Base-by-base conservation (phyloP, 768 basidiomycete genomes). In the Psilocybe sp. region DNA sequence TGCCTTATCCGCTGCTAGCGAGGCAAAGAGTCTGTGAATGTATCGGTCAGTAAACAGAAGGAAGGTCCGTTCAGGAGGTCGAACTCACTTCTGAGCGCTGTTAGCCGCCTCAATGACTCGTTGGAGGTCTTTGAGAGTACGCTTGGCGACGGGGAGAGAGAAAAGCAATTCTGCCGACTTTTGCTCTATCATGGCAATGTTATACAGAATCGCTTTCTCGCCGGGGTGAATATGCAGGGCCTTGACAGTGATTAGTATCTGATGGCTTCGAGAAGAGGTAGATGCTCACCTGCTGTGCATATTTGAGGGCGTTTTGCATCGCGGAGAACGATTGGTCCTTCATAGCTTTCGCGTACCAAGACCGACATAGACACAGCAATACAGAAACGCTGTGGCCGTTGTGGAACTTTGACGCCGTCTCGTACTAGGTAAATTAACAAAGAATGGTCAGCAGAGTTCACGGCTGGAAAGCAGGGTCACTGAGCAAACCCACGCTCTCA, bases 171-270 rank as follows among this genome's bases (percentile, higher is more conserved):
- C 96, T 0, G 92, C 90, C 0, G 90, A 86, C 68, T 98, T 98
- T 65, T 99, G 97, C 66, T 95, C 87, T 32, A 98, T 93, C 89
- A 99, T 95, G 47, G 96, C 95, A 59, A 98, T 91, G 66, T 99
- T 98, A 70, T 95, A 98, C 38, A 92, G 53, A 44, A 88, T 84
- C 3, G 92, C 89, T 63, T 95, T 94, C 71, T 99, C 97, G 48
- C 76, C 79, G 0, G 94, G 93, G 56, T 88, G 84, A 5, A 93
- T 68, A 55, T 91, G 87, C 13, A 89, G 73, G 1, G 95, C 94
- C 95, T 98, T 55, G 4, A 40, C 8, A 45, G 20, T 9, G 20
- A 49, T 18, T 59, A 46, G 34, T 47, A 23, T 49, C 8, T 28
- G 14, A 14, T 32, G 42, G 16, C 20, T 15, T 33, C 8, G 40